A percentile compares a stretch with the other conserved stretches of the same genome.
These are phyloP conservation scores for Claviceps sp. DNA, from an alignment of 2,329 filamentous ascomycete species.

Conservation along the genomic window DNA sequence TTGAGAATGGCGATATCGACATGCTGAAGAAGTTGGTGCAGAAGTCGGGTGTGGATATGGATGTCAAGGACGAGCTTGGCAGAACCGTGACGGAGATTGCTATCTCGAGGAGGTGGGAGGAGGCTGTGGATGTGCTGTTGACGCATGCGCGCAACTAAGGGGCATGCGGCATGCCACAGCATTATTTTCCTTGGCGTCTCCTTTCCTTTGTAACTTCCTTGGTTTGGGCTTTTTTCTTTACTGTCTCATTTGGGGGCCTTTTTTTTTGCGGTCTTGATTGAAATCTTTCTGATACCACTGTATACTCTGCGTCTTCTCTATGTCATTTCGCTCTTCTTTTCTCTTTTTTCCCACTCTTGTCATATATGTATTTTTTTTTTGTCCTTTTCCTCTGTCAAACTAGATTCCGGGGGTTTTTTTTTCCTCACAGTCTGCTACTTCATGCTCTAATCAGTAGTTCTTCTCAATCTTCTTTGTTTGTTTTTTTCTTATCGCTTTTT, in stretches of 20 bases:
- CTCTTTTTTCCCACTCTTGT: background rate
- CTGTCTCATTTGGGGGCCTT: too few species aligned
- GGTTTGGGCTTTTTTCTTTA: too few species aligned
- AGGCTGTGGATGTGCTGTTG: conserved; percentile 39
- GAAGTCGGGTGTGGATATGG: conserved; percentile 36
- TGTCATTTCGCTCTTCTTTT: background rate
- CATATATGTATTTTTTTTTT: background rate
- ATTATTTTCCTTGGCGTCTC: too few species aligned
- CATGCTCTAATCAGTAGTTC: too few species aligned
- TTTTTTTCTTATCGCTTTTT: too few species aligned
- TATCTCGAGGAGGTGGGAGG: conserved; percentile 42
- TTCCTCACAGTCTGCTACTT: too few species aligned
- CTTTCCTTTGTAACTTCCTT: too few species aligned
- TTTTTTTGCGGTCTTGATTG: too few species aligned
- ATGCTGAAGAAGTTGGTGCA: conserved; percentile 39
- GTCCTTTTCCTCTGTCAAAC: background rate
- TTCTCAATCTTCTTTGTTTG: too few species aligned
- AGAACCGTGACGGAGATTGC: conserved; percentile 45
- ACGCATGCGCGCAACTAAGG: conserved; percentile 11
- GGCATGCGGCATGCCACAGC: background rate
- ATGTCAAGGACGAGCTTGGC: conserved; percentile 39
- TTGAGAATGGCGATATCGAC: conserved; percentile 47
- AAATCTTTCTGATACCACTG: too few species aligned
- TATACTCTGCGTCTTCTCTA: background rate
- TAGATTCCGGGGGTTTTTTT: too few species aligned